These are phyloP conservation scores for Arachnomyces sp. DNA, from an alignment of 2,329 filamentous ascomycete genomes.

Conservation along the genomic window DNA sequence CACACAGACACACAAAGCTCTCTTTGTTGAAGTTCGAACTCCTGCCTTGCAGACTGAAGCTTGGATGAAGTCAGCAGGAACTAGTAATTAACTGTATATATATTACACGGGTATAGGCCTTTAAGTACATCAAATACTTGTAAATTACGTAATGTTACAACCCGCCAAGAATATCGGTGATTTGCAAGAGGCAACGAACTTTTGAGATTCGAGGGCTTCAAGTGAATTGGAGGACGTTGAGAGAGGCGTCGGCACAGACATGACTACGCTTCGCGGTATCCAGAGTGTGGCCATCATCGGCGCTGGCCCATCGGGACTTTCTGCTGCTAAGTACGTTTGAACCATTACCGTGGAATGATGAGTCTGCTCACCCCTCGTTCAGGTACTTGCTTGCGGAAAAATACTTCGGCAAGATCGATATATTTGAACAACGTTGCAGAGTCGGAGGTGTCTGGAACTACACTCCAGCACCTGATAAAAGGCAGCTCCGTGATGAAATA, in stretches of 20 bases:
- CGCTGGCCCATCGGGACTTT: constrained; percentile 71
- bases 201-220: too few species aligned
- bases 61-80: too few species aligned
- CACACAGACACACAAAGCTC: too few species aligned
- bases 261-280: constrained; percentile 7
- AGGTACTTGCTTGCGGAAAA: constrained; percentile 67
- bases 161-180: too few species aligned
- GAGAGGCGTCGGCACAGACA: constrained; percentile 5
- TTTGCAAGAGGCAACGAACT: too few species aligned
- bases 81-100: too few species aligned
- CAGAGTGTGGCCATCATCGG: constrained; percentile 66
- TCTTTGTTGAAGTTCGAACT: too few species aligned
- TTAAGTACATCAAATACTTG: too few species aligned
- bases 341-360: not conserved
- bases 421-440: constrained; percentile 73
- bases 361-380: constrained; percentile 8
- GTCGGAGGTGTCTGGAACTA: constrained; percentile 87
- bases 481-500: constrained; percentile 40
- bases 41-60: too few species aligned
- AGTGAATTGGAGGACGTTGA: too few species aligned
- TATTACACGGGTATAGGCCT: too few species aligned
- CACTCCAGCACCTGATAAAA: constrained; percentile 43
- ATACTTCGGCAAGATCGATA: constrained; percentile 59
- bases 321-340: constrained; percentile 57
- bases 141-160: too few species aligned